Evolutionary conservation across 2,329 filamentous ascomycete genomes (phyloP), one percentile per base, ranked within the genome.

Genomic region (Calonectria hongkongensis): DNA sequence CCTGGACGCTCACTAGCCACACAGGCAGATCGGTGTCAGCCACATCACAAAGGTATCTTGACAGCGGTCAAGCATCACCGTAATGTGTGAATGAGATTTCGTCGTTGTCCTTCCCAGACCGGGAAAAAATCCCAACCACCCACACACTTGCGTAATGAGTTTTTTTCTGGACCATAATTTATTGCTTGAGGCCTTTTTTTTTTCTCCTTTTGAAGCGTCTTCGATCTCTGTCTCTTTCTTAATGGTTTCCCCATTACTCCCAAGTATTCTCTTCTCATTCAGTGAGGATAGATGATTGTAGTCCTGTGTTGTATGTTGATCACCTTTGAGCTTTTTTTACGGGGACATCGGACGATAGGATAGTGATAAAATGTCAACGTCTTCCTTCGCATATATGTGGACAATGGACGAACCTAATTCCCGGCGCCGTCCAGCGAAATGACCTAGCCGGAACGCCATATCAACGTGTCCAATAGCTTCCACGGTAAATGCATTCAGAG

Each of bases 1-100:
- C 68, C 48, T 70, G 68, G 51, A 65, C 48, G 39, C 21, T 48
- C 27, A 39, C 50, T 33, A 39, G 43, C 64, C 64, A 66, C 60
- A 47, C 15, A 21, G 25, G 21, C 33, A 21, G 36, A 36, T 27
- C 4, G 2, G 27, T 39, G 33, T 18, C 50, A 25, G 39, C 27
- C 65, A 67, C 39, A 63, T 2, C 21, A 21, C 21, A 21, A n/a
- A 13, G 33, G 33, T 33, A 41, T 8, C 7, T 15, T 33, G 28
- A 33, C 36, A n/a, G n/a, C 33, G 5, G 43, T 60, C 45, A 48
- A 25, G 21, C 21, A 21, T 21, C 21, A 21, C 21, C 21, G 21
- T 21, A 21, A 21, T 21, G 33, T 36, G 33, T 36, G 33, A 36
- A 36, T 36, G 33, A 36, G 33, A 36, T 36, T 36, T 12, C 10